A percentile compares a stretch with the other conserved stretches of the same genome.
phyloP scores from a whole-genome alignment of 2,329 filamentous ascomycete species.

The Mycocentrospora acerina region DNA sequence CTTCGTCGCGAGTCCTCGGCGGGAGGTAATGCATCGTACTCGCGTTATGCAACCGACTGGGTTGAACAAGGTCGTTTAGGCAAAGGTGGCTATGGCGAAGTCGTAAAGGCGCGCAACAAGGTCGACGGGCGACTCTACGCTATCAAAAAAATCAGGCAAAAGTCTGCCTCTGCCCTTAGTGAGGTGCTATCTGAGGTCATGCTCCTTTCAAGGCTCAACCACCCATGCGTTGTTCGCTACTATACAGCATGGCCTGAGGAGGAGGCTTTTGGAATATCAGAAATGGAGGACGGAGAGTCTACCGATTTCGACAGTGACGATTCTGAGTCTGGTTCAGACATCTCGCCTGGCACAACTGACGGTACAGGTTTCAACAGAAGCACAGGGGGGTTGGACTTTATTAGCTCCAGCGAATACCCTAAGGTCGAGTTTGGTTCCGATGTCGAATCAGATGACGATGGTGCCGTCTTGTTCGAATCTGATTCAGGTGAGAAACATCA shows the following conservation, averaged over 20 bases:
- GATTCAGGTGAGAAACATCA: constrained; percentile 37
- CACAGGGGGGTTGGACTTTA: constrained; percentile 81
- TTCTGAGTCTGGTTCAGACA: constrained; percentile 20
- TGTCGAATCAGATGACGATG: constrained; percentile 44
- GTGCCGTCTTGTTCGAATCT: constrained; percentile 39
- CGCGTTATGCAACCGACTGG: constrained; percentile 86
- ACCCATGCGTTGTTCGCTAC: constrained; percentile 85
- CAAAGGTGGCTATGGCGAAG: constrained; percentile 93
- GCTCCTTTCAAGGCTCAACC: constrained; percentile 86
- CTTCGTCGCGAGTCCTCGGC: constrained; percentile 40
- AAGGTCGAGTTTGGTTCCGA: constrained; percentile 76
- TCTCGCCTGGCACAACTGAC: constrained; percentile 26
- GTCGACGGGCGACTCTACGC: constrained; percentile 92
- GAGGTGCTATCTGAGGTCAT: constrained; percentile 85
- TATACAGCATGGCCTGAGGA: constrained; percentile 95
- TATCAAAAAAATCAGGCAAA: constrained; percentile 92
- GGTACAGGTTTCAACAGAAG: constrained; percentile 66
- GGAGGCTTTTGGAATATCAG: constrained; percentile 48
- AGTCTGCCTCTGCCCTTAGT: constrained; percentile 71
- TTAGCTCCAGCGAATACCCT: constrained; percentile 79
- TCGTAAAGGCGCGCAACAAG: constrained; percentile 93
- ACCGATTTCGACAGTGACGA: constrained; percentile 30
- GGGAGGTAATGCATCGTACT: constrained; percentile 50
- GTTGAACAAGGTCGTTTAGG: constrained; percentile 85
- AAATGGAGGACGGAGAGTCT: constrained; percentile 35